Evolutionary conservation across 305 asterid genomes (phyloP).

Genomic region (Ilex paraguariensis): DNA sequence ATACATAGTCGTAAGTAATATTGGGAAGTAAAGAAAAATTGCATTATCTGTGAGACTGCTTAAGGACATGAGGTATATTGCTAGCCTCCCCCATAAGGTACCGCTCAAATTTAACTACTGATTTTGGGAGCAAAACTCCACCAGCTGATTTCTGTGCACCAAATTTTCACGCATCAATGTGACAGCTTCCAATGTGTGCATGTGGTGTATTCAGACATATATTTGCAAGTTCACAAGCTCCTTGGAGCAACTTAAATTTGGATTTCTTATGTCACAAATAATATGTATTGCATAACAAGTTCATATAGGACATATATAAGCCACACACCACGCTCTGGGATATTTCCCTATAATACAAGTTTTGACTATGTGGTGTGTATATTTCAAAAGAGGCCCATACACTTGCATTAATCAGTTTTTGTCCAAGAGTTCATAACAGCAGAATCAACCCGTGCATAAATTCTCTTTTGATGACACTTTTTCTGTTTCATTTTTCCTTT

Average conservation of each 20-base stretch:
- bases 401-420: no score
- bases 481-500: no score
- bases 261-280: background rate
- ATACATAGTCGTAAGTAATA: background rate
- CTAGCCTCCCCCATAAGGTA: conserved; percentile 89
- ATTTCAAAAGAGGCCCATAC: no score
- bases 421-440: no score
- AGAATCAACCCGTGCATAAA: no score
- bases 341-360: no score
- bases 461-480: no score
- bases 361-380: no score
- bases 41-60: background rate
- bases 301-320: background rate
- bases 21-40: background rate
- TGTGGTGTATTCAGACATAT: background rate
- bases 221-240: background rate
- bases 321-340: background rate
- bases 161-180: conserved; percentile 7
- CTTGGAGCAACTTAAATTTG: background rate
- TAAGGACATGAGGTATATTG: background rate
- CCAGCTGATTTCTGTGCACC: conserved; percentile 81
- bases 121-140: conserved; percentile 83
- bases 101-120: conserved; percentile 80
- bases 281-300: background rate
- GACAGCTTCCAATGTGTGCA: background rate